phyloP scores from a whole-genome alignment of 345 rosid species.

The Nasturtium officinale region DNA sequence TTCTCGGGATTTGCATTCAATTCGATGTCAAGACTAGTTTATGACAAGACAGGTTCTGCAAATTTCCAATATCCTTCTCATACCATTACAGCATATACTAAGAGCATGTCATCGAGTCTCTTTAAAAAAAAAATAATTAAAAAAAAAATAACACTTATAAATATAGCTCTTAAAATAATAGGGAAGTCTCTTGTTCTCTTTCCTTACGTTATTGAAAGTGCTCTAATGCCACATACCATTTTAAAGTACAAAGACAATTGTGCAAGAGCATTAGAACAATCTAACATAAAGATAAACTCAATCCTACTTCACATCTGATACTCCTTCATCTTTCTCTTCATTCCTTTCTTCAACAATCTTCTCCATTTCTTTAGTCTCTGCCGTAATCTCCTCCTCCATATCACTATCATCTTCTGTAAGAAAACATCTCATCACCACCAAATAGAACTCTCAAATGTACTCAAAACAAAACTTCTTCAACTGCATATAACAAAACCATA shows the following conservation, averaged over 20 bases:
- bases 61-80: not conserved
- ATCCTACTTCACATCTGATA: constrained; percentile 25
- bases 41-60: not conserved
- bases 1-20: not conserved
- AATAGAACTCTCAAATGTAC: constrained; percentile 32
- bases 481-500: constrained; percentile 20
- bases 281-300: constrained; percentile 13
- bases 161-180: too few relatives aligned
- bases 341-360: constrained; percentile 31
- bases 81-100: too few relatives aligned
- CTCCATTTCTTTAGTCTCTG: constrained; percentile 19
- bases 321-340: constrained; percentile 14
- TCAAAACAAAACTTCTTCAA: not conserved
- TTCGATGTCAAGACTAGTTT: not conserved
- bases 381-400: constrained; percentile 42
- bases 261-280: not conserved
- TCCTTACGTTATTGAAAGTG: too few relatives aligned
- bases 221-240: constrained; percentile 7
- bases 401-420: constrained; percentile 47
- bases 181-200: too few relatives aligned
- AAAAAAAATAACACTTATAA: too few relatives aligned
- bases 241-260: not conserved
- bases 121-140: too few relatives aligned
- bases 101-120: too few relatives aligned
- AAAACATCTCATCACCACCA: constrained; percentile 12